A percentile compares a stretch with the other conserved stretches of the same genome.
Conservation (phyloP, 1,139 yeast species). For the Scheffersomyces lignicola region DNA sequence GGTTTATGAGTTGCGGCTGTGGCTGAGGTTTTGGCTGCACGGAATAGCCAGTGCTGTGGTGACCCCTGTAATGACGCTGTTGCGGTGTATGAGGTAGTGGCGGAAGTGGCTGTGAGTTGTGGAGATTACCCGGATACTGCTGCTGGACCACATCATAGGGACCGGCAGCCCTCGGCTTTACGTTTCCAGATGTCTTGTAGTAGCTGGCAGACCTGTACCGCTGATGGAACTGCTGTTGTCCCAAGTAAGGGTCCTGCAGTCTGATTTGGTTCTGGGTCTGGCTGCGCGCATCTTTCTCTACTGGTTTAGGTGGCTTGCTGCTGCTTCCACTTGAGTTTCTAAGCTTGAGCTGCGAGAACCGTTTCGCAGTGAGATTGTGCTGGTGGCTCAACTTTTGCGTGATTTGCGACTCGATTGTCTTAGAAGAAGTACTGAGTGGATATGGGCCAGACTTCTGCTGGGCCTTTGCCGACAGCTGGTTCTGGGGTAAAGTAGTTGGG, state of each 20-base stretch:
- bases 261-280: no score
- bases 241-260: slow-evolving; percentile 1
- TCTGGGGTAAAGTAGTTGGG: slow-evolving; percentile 8
- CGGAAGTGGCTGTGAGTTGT: neutral
- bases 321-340: slow-evolving; percentile 3
- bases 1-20: slow-evolving; percentile 8
- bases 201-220: slow-evolving; percentile 1
- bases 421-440: neutral
- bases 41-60: slow-evolving; percentile 1
- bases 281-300: neutral
- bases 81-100: neutral
- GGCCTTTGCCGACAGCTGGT: slow-evolving; percentile 1
- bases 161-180: neutral
- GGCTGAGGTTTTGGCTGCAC: slow-evolving; percentile 5
- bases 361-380: slow-evolving; percentile 18
- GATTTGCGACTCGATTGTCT: slow-evolving; percentile 14
- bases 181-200: neutral
- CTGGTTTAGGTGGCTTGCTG: slow-evolving; percentile 1
- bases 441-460: slow-evolving; percentile 1
- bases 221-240: slow-evolving; percentile 1
- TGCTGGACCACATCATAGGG: neutral
- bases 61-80: slow-evolving; percentile 7
- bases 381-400: slow-evolving; percentile 16
- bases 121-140: neutral
- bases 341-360: slow-evolving; percentile 16